phyloP scores from a whole-genome alignment of 352 stramenopile genomes.

The Globisporangium spiculum region DNA sequence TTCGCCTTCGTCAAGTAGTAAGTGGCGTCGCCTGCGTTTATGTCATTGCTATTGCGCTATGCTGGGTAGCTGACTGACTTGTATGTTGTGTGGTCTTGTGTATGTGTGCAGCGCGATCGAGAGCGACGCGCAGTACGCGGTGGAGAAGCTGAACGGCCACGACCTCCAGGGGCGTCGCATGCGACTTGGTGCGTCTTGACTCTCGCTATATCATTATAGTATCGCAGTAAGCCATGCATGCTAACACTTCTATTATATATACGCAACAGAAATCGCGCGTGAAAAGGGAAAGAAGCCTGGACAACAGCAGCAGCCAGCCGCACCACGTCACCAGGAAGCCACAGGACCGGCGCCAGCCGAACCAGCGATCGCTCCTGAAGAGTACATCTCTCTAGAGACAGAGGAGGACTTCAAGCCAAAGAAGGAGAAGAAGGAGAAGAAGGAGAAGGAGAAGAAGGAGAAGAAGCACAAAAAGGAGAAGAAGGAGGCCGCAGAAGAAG shows the following conservation, averaged over 20 bases:
- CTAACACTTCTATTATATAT: background rate
- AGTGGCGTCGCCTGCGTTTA: conserved; percentile 22
- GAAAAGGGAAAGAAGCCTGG: conserved; percentile 52
- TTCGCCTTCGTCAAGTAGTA: conserved; percentile 89
- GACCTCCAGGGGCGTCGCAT: conserved; percentile 80
- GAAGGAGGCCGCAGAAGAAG: conserved; percentile 3
- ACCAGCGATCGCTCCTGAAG: conserved; percentile 10
- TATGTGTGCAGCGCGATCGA: conserved; percentile 54
- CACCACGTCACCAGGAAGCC: background rate
- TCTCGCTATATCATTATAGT: background rate
- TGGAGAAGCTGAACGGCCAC: conserved; percentile 74
- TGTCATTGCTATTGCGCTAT: background rate
- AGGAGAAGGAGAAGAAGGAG: conserved; percentile 23
- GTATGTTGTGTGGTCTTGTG: background rate
- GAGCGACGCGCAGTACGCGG: conserved; percentile 60
- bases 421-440: conserved; percentile 23
- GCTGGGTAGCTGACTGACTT: background rate
- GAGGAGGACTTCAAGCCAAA: conserved; percentile 10
- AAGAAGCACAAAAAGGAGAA: conserved; percentile 27
- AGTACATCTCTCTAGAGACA: conserved; percentile 18
- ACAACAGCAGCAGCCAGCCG: conserved; percentile 15
- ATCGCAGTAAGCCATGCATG: background rate
- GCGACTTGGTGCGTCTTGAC: conserved; percentile 54
- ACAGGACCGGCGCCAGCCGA: background rate
- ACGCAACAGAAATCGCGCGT: conserved; percentile 55